Evolutionary conservation across 495 filamentous ascomycete species (phyloP), one percentile per base, ranked within the genome.

Genomic region (Hypoxylon intermedium): DNA sequence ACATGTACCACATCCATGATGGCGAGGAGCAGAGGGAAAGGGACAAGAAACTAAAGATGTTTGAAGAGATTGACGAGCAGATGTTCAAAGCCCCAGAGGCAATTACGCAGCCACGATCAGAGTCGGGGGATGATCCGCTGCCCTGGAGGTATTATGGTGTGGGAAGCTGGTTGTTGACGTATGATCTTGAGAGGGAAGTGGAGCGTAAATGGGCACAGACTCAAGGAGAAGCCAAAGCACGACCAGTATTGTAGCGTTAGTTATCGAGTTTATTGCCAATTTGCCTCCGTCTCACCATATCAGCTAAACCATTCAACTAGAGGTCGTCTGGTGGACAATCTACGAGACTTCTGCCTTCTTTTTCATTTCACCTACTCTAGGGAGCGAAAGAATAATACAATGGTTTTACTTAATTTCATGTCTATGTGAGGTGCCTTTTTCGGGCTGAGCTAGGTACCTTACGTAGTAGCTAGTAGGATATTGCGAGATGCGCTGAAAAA

Each of bases 1-100:
- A 83, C 51, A 72, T 85, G 44, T 86, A 86, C 59, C 86, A 88
- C 58, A 72, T 89, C 34, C 70, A 72, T 12, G 77, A 87, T 59
- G 84, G 83, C 6, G 65, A 73, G 13, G 77, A 78, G 46, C 85
- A 86, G 51, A 64, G 74, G 48, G 77, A 80, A 30, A 72, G 85
- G 34, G 84, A 78, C 54, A 57, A 70, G 9, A 59, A 72, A 33
- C 75, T 88, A 64, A 64, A 74, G 40, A 73, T 69, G 11, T 79
- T 82, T 42, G 67, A 77, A 24, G 36, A 60, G 34, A 30, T 67
- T 16, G 67, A 70, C 16, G 56, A 63, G 47, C 16, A 57, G 11
- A 46, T 67, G 43, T 50, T 67, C 4, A 57, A 53, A 7, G 49
- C 33, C 24, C 36, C 75, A 63, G 18, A 74, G 66, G 37, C 68